Conservation (phyloP, 2,329 filamentous ascomycete species). For the Helminthosporium solani region DNA sequence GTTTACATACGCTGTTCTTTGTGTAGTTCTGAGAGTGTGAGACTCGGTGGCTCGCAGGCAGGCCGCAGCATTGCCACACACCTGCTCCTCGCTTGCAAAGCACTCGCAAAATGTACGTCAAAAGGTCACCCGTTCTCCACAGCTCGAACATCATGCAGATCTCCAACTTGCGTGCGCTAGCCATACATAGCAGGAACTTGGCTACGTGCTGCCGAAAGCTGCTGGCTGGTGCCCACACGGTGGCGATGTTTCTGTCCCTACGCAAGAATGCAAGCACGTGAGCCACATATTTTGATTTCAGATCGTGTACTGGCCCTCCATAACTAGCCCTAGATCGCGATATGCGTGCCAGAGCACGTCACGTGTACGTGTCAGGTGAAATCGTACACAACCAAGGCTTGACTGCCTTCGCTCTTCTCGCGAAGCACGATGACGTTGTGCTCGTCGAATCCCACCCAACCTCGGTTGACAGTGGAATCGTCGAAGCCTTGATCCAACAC, state of each 20-base stretch:
- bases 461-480: conserved; percentile 49
- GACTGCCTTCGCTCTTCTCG: conserved; percentile 65
- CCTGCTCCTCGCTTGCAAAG: background rate
- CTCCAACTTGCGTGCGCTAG: conserved; percentile 10
- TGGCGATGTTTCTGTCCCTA: no score
- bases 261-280: conserved; percentile 2
- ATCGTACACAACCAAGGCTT: conserved; percentile 81
- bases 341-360: no score
- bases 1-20: no score
- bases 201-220: background rate
- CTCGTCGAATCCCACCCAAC: conserved; percentile 85
- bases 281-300: no score
- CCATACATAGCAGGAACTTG: conserved; percentile 8
- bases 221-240: background rate
- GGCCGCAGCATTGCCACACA: background rate
- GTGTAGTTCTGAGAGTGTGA: no score
- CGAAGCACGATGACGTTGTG: conserved; percentile 87
- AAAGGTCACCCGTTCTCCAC: background rate
- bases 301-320: no score
- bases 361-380: conserved; percentile 62
- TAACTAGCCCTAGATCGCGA: no score
- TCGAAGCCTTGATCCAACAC: conserved; percentile 39
- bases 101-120: background rate
- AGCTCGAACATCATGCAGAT: conserved; percentile 6
- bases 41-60: no score